These are phyloP conservation scores for Neurospora sp. DNA, from an alignment of 2,329 filamentous ascomycete genomes.

Conservation along the genomic window DNA sequence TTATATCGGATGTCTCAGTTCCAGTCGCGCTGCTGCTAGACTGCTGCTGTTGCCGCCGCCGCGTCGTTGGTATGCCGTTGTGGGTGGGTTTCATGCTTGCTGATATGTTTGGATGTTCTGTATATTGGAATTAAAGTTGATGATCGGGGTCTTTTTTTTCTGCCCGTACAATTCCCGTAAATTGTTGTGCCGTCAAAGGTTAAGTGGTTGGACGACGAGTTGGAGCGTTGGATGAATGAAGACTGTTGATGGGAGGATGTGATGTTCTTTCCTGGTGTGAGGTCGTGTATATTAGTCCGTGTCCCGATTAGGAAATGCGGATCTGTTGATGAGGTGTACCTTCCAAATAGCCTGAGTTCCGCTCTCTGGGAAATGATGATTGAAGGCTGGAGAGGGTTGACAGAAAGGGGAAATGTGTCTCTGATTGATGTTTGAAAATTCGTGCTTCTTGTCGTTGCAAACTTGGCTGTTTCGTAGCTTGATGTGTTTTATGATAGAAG, in stretches of 20 bases:
- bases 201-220: neutral
- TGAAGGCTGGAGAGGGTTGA: neutral
- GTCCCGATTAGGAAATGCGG: constrained; percentile 14
- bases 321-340: constrained; percentile 2
- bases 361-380: constrained; percentile 2
- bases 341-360: constrained; percentile 17
- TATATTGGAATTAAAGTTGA: neutral
- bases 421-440: neutral
- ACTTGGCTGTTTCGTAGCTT: neutral
- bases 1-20: neutral
- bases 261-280: neutral
- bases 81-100: constrained; percentile 13
- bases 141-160: neutral
- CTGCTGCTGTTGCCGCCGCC: constrained; percentile 9
- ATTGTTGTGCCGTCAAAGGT: neutral
- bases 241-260: neutral
- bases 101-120: neutral
- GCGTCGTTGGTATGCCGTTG: constrained; percentile 3
- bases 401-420: neutral
- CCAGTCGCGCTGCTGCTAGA: constrained; percentile 2
- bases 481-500: neutral
- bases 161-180: neutral
- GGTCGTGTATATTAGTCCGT: constrained; percentile 4
- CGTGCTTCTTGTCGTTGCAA: neutral
- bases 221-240: neutral